Conservation (phyloP, 1,139 yeast species). For the Citeromyces hawaiiensis region DNA sequence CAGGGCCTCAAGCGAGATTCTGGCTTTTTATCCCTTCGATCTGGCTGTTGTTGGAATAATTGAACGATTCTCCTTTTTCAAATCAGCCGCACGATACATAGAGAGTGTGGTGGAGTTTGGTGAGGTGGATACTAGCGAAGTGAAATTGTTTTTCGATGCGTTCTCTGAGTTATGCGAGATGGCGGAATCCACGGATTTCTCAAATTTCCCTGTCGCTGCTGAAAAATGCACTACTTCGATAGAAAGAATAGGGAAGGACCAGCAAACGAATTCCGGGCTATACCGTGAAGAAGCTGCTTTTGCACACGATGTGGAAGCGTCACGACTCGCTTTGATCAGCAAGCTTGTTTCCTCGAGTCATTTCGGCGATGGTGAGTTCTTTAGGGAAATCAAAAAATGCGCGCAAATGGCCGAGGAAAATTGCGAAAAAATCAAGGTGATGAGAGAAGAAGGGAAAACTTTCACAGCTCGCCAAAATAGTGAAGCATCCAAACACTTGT, state of each 20-base stretch:
- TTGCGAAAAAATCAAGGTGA: neutral
- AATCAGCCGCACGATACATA: neutral
- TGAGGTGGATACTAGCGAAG: neutral
- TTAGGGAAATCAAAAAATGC: neutral
- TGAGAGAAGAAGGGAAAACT: neutral
- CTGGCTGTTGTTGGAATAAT: neutral
- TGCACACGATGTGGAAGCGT: neutral
- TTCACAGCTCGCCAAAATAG: neutral
- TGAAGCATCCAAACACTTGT: neutral
- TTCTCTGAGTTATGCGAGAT: neutral
- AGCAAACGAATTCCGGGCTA: neutral
- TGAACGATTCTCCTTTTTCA: neutral
- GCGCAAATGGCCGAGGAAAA: neutral
- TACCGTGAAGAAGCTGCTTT: neutral
- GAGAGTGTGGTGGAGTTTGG: neutral
- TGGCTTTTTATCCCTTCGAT: neutral
- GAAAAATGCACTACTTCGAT: neutral
- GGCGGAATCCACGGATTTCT: neutral
- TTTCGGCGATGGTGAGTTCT: neutral
- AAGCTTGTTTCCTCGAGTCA: neutral
- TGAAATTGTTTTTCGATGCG: neutral
- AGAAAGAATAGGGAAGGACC: neutral
- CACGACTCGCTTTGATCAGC: neutral
- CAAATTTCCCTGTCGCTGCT: neutral
- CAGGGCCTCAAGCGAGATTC: neutral